Evolutionary conservation across 805 yeast species (phyloP), one percentile per base, ranked within the genome.

Genomic region (Wickerhamomyces alni): DNA sequence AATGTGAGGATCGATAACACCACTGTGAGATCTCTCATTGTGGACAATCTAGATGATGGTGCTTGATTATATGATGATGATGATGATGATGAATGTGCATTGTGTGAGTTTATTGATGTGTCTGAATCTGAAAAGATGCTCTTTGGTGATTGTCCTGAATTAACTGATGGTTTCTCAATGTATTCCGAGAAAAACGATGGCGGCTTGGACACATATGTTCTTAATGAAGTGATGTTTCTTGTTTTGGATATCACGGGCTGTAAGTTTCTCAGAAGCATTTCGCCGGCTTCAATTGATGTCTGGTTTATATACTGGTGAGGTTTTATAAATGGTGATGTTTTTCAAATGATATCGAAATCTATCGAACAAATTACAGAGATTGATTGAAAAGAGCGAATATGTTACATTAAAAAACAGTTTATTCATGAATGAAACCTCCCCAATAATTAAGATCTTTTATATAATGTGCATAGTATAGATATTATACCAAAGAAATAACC

Each of bases 1-100:
- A 75, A 48, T 8, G 71, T 60, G 6, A 64, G 43, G 50, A 73
- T 65, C 2, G 75, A 69, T 2, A 74, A 30, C 17, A 72, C 55
- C 3, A 70, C 46, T 0, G 71, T 59, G 3, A 72, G 33, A 19
- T 74, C 80, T 38, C 59, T 56, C 5, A 68, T 35, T 3, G 51
- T 28, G 6, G 41, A 16, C n/a, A 39, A 28, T 17, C 33, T 40
- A 5, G 47, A 34, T 4, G 40, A 17, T 15, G 7, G 13, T 17
- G 13, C 9, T 30, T 17, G 22, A 16, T 16, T 29, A 6, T 7
- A 29, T n/a, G 31, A 29, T 9, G 21, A 11, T 21, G 13, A n/a
- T n/a, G n/a, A n/a, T n/a, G n/a, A n/a, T n/a, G n/a, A n/a, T n/a
- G 11, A 24, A 24, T 8, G 26, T 24, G 26, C 11, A 8, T 8